phyloP scores from a whole-genome alignment of 2,329 filamentous ascomycete species.

The Orbilia blumenaviensis region DNA sequence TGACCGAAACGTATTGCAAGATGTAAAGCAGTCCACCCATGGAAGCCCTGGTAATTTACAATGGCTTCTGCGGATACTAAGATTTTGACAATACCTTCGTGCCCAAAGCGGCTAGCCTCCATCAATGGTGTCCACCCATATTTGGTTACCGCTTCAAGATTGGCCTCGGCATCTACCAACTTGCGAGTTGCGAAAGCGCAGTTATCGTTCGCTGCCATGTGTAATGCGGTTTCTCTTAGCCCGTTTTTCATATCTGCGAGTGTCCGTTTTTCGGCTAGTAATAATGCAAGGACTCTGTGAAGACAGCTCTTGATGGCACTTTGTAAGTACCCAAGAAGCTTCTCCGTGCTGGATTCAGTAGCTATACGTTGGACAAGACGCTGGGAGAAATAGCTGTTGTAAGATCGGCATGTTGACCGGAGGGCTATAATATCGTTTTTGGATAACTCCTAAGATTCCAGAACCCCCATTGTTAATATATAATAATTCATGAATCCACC shows the following conservation, averaged over 20 bases:
- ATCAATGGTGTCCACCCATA: constrained; percentile 10
- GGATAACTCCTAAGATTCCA: not conserved
- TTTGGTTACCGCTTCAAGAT: constrained; percentile 3
- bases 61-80: not conserved
- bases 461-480: not conserved
- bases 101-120: constrained; percentile 1
- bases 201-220: constrained; percentile 14
- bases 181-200: not conserved
- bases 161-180: not conserved
- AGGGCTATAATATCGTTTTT: not conserved
- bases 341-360: not conserved
- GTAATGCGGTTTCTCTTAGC: not conserved
- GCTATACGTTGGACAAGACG: not conserved
- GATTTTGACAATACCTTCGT: not conserved
- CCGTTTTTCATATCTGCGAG: not conserved
- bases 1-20: constrained; percentile 3
- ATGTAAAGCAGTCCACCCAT: constrained; percentile 7
- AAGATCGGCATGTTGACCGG: constrained; percentile 3
- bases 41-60: not conserved
- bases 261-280: not conserved
- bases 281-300: not conserved
- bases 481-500: not conserved
- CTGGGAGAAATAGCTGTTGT: constrained; percentile 2
- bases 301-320: not conserved
- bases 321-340: not conserved